Base-by-base conservation (phyloP, 495 filamentous ascomycete genomes). In the Trichoderma virens region DNA sequence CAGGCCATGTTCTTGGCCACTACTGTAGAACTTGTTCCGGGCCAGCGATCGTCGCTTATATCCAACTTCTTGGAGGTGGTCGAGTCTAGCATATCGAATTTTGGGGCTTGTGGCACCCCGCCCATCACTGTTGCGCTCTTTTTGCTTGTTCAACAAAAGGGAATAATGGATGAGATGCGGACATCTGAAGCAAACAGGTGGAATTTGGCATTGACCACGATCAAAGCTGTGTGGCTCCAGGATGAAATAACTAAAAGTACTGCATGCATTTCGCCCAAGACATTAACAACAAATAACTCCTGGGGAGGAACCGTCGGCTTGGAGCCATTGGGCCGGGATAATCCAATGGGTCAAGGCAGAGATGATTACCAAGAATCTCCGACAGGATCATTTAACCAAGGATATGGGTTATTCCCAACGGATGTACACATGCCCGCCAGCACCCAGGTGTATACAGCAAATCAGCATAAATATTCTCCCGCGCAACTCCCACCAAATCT, bases 1-100 rank as follows among this genome's bases (percentile, higher is more conserved):
- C 66, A 68, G 38, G 62, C 62, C 38, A 43, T 69, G 5, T 72
- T 69, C 28, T 59, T 73, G 11, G 70, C 68, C 67, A 66, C 68
- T 2, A 64, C 34, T 9, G 62, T 63, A 5, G 23, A 69, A 7
- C 38, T 59, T 13, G 65, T 65, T 16, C 65, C 70, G 23, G 14
- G 34, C 27, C 7, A 45, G 63, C 6, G 67, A 62, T 18, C 30
- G 51, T 23, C 38, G 14, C 1, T 32, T 68, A 5, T 7, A 27
- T 30, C 43, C 56, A 61, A 39, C 18, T 51, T 73, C 27, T 27
- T 60, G 5, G 71, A 72, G 20, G 68, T 68, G 13, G 62, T 73
- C 0, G 59, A 69, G 25, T 65, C 68, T n/a, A 70, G 64, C 47
- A 60, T 65, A 41, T 47, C 60, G 2, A 34, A 30, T 1, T 73